Evolutionary conservation across 305 asterid species (phyloP), one percentile per base, ranked within the genome.

Genomic region (Solanum hybrid): DNA sequence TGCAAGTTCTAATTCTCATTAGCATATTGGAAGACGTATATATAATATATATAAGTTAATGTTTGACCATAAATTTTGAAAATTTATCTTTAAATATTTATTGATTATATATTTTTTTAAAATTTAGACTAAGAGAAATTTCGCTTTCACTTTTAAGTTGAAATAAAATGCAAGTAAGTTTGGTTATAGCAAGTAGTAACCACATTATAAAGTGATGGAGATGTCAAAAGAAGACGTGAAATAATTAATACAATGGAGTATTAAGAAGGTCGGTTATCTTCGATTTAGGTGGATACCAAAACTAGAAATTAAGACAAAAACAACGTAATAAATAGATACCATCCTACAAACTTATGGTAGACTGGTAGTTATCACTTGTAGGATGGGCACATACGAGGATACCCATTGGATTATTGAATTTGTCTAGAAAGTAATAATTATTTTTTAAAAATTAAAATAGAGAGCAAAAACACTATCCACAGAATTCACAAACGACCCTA

Each of bases 1-100:
- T 97, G 96, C 93, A 92, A 88, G 1, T 72, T 83, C 80, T 57
- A 79, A 13, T 5, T 29, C 27, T 13, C 76, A 14, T 86, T 27
- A 76, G 24, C 32, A 33, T 85, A 5, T 1, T 29, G 27, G 32
- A 86, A 27, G 6, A 84, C 7, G 39, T n/a, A 31, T 76, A 7
- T 76, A 61, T 61, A 57, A 70, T 70, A 70, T 73, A 32, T 73
- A 73, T 13, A 73, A 26, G 22, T 6, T 27, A 76, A 8, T 4
- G 6, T 17, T 15, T 76, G 38, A 31, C 0, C 81, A 76, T 15
- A 31, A 0, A 76, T 76, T 31, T 14, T 15, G 7, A 7, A 32
- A 31, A 3, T 14, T 9, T 76, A 15, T 27, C 20, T 26, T 72
- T 20, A 61, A 61, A 61, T 61, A 61, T 61, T 0, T 9, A 2